phyloP scores from a whole-genome alignment of 2,329 filamentous ascomycete species.

The Lasiodiplodia sp. region DNA sequence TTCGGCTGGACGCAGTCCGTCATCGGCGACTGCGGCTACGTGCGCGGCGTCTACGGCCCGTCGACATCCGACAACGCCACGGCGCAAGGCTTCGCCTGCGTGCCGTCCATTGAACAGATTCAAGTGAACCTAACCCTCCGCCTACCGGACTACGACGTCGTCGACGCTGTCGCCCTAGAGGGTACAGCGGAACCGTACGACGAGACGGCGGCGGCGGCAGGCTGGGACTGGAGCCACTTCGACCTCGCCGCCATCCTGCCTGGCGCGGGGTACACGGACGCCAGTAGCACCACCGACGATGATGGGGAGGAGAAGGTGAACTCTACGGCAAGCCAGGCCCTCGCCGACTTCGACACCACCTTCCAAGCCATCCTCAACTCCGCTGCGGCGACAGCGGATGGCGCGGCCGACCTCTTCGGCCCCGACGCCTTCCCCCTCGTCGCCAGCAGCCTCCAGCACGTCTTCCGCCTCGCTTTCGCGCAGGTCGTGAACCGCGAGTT shows the following conservation, averaged over 20 bases:
- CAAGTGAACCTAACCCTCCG: neutral
- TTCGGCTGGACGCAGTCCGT: neutral
- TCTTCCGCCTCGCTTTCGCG: constrained; percentile 1
- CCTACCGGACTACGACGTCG: neutral
- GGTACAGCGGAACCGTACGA: neutral
- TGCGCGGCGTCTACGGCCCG: neutral
- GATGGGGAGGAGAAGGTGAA: too few species aligned
- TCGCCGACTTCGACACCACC: neutral
- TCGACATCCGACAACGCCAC: neutral
- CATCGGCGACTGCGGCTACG: neutral
- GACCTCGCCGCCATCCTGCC: neutral
- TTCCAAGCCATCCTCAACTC: constrained; percentile 1
- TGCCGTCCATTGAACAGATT: neutral
- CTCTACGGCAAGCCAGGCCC: neutral
- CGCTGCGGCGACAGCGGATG: too few species aligned
- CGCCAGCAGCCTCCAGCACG: neutral
- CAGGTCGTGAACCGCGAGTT: constrained; percentile 1
- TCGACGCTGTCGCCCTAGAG: neutral
- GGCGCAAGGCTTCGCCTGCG: neutral
- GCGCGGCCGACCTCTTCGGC: too few species aligned
- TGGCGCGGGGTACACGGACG: neutral
- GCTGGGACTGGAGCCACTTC: neutral
- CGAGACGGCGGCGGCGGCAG: neutral
- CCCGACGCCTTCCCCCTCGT: neutral
- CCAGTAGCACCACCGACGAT: neutral